Evolutionary conservation across 1,139 yeast species (phyloP).

Genomic region (Debaryomyces sp.): DNA sequence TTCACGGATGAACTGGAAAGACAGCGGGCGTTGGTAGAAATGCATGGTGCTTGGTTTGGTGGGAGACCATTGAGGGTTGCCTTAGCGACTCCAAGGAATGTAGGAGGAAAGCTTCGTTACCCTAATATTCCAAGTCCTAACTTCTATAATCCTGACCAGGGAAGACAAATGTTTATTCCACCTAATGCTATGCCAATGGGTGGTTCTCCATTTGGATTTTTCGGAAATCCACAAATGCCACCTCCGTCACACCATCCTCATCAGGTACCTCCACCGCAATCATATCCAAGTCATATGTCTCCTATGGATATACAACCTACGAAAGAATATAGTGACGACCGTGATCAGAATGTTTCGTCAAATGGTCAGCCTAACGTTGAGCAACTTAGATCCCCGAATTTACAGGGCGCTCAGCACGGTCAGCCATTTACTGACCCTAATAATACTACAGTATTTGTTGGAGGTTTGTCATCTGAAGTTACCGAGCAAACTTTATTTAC

Average conservation of each 20-base stretch:
- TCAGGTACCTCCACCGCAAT: neutral
- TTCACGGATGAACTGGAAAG: conserved; percentile 66
- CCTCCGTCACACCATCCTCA: conserved; percentile 10
- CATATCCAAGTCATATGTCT: conserved; percentile 4
- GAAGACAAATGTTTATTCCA: conserved; percentile 7
- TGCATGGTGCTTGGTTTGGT: conserved; percentile 76
- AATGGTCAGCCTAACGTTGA: neutral
- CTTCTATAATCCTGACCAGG: conserved; percentile 9
- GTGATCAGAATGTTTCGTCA: neutral
- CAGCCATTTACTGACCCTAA: conserved; percentile 69
- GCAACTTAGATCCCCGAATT: neutral
- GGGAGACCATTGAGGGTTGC: conserved; percentile 78
- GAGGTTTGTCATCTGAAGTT: conserved; percentile 79
- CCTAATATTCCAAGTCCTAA: conserved; percentile 8
- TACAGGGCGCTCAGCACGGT: conserved; percentile 9
- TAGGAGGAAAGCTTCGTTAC: neutral
- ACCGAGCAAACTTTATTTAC: conserved; percentile 75
- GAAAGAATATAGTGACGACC: conserved; percentile 1
- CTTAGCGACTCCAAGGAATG: conserved; percentile 60
- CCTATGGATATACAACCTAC: conserved; percentile 7
- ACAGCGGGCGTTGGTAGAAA: conserved; percentile 63
- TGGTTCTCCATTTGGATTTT: conserved; percentile 15
- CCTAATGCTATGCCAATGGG: conserved; percentile 10
- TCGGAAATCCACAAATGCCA: conserved; percentile 14
- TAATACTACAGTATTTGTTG: conserved; percentile 93